Evolutionary conservation across 2,329 filamentous ascomycete genomes (phyloP), one percentile per base, ranked within the genome.

Genomic region (Amauroascus niger): DNA sequence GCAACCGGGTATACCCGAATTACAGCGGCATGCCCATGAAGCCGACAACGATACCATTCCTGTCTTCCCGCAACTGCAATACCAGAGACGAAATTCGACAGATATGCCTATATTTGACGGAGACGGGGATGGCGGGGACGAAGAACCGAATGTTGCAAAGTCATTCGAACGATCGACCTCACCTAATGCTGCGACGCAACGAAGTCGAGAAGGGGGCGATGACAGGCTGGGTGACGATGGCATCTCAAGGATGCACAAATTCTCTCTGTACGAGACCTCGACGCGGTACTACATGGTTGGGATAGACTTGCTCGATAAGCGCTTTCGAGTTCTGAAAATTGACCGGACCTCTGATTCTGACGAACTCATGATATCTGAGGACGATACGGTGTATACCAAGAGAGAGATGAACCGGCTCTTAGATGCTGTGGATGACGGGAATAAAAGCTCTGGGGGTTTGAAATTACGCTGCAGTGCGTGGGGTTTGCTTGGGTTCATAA

Each of bases 181-280:
- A 4, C 68, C 69, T 1, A 65, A 68, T 2, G 64, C 66, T 11
- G 65, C 64, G 1, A 62, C 68, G 2, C 71, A 70, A 51, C 69
- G 69, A 49, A 68, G 67, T 40, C 66, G 67, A 41, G 66, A 65
- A 5, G 65, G 64, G 3, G 65, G 69, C 16, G 43, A 58, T 24
- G 60, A 64, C 11, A 66, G 64, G 9, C 66, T 68, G 13, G 61
- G 63, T 22, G 60, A 65, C n/a, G 50, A 77, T 52, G 73, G 74
- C 1, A 70, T 78, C 43, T 74, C 72, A 55, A 76, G 75, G 53
- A 95, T 98, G 88, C 89, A 96, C 74, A 94, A 93, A 64, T 97
- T 95, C 70, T 93, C 87, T n/a, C 74, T 98, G 20, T 97, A 98
- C 70, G 93, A 98, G 73, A 98, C 93, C 2, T 87, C 88, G 11